Evolutionary conservation across 768 basidiomycete species (phyloP).

Genomic region (Galerina marginata): DNA sequence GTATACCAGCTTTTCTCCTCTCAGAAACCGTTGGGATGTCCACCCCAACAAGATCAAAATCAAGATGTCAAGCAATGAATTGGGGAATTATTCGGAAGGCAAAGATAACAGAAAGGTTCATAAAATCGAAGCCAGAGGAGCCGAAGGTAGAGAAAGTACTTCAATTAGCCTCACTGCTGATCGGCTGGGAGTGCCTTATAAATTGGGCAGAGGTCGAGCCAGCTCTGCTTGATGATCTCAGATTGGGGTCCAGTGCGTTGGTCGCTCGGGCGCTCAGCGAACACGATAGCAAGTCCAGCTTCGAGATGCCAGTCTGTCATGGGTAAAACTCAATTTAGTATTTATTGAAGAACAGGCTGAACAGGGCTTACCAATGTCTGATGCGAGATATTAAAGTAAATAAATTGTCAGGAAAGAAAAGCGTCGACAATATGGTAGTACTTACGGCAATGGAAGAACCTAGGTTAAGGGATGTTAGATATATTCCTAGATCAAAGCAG

Average conservation of each 20-base stretch:
- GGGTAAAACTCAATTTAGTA: too few species aligned
- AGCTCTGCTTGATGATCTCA: conserved; percentile 33
- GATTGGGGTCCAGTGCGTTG: conserved; percentile 27
- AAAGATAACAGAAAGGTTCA: too few species aligned
- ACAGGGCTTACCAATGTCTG: conserved; percentile 47
- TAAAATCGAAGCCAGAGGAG: too few species aligned
- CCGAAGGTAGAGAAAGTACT: too few species aligned
- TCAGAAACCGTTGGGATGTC: too few species aligned
- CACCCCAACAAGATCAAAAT: too few species aligned
- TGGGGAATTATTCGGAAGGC: too few species aligned
- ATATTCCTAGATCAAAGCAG: neutral
- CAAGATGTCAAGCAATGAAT: too few species aligned
- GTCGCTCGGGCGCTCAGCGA: conserved; percentile 39
- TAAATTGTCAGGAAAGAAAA: conserved; percentile 27
- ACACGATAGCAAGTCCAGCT: conserved; percentile 45
- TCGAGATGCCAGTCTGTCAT: conserved; percentile 21
- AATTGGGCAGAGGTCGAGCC: conserved; percentile 41
- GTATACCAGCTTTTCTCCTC: too few species aligned
- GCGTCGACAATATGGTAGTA: neutral
- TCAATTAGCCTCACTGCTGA: neutral
- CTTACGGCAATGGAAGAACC: conserved; percentile 34
- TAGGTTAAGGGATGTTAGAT: neutral
- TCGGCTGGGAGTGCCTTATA: conserved; percentile 32
- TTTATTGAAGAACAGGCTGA: neutral
- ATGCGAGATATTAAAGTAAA: conserved; percentile 43